phyloP scores from a whole-genome alignment of 2,329 filamentous ascomycete genomes.

The Pestalotiopsis sp. region DNA sequence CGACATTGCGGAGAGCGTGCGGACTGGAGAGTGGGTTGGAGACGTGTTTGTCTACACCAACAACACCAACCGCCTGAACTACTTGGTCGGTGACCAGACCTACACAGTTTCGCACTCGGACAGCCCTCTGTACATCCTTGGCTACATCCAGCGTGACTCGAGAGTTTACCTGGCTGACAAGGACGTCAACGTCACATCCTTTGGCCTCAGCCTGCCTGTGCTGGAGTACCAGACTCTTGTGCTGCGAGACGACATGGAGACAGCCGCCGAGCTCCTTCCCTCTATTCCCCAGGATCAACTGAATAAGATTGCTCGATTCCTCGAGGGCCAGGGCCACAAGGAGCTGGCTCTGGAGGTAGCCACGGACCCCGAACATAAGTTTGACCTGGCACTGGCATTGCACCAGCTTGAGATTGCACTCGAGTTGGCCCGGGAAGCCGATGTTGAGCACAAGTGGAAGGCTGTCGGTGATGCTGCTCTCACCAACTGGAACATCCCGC shows the following conservation, averaged over 20 bases:
- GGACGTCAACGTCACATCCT: constrained; percentile 89
- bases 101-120: constrained; percentile 98
- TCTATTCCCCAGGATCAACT: constrained; percentile 90
- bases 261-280: constrained; percentile 79
- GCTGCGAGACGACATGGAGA: constrained; percentile 88
- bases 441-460: constrained; percentile 98
- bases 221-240: constrained; percentile 97
- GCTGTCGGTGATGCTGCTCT: constrained; percentile 91
- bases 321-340: constrained; percentile 96
- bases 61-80: constrained; percentile 93
- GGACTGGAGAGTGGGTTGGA: constrained; percentile 95
- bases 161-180: constrained; percentile 94
- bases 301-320: constrained; percentile 96
- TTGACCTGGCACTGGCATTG: constrained; percentile 83
- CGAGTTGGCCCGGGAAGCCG: constrained; percentile 77
- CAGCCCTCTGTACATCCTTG: constrained; percentile 89
- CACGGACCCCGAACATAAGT: constrained; percentile 93
- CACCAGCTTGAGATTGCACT: constrained; percentile 84
- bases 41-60: constrained; percentile 99
- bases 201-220: constrained; percentile 85
- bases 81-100: constrained; percentile 95
- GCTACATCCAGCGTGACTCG: constrained; percentile 94
- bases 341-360: constrained; percentile 93
- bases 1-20: constrained; percentile 90
- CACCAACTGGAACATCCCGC: constrained; percentile 77